A percentile compares a stretch with the other conserved stretches of the same genome.
Conservation (phyloP, 139 green algal species). For the Coccomyxa sp. region DNA sequence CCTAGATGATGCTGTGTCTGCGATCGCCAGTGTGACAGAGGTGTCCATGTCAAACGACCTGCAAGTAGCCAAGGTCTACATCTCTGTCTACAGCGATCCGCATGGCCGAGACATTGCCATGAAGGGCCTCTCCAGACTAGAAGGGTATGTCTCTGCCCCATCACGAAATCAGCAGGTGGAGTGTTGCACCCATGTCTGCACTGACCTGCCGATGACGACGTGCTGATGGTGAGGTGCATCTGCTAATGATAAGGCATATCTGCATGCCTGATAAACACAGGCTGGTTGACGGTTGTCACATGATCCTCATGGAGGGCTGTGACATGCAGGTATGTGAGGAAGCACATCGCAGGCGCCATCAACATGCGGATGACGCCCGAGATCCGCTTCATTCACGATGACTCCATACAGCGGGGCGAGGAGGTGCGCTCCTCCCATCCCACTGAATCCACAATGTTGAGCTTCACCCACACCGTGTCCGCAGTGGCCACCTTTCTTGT, state of each 20-base stretch:
- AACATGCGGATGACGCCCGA: constrained; percentile 81
- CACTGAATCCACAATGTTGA: too few species aligned
- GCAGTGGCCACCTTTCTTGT: too few species aligned
- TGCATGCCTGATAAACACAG: neutral
- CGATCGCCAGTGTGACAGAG: constrained; percentile 78
- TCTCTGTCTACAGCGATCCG: constrained; percentile 66
- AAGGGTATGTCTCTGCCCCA: constrained; percentile 38
- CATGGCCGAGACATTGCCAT: constrained; percentile 67
- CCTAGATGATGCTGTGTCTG: constrained; percentile 57
- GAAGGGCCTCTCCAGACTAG: constrained; percentile 60
- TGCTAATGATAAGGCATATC: too few species aligned
- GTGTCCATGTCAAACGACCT: constrained; percentile 84
- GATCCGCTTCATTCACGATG: constrained; percentile 83
- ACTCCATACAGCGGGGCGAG: constrained; percentile 67
- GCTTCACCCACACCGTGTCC: too few species aligned
- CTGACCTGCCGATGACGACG: too few species aligned
- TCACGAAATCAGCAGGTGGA: neutral
- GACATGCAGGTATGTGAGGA: constrained; percentile 74
- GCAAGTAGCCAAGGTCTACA: constrained; percentile 74
- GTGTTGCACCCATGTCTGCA: too few species aligned
- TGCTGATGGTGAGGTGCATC: too few species aligned
- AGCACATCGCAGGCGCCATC: constrained; percentile 43
- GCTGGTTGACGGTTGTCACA: neutral
- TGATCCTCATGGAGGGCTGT: constrained; percentile 2
- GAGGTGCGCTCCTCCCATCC: constrained; percentile 26